Base-by-base conservation (phyloP, 2,329 filamentous ascomycete species). In the Aspergillus tamarii region DNA sequence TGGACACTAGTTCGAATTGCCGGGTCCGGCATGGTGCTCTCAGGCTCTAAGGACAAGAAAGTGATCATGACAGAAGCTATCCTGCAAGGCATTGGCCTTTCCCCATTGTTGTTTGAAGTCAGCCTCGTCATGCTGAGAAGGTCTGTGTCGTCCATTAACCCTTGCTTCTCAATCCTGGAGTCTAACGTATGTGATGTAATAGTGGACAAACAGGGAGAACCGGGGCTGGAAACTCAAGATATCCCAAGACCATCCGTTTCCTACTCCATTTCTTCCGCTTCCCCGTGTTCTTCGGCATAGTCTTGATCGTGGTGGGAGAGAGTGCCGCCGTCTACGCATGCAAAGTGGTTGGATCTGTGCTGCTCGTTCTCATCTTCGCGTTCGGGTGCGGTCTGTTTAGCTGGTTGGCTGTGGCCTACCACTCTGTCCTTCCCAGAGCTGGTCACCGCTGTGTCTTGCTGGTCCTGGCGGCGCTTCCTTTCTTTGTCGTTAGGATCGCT, bases 51-150 rank as follows among this genome's bases (percentile, higher is more conserved):
- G 5, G 45, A 48, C 54, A 48, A 69, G 39, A 58, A 66, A 16
- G 65, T 72, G 41, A 55, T 71, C n/a, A 69, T 68, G 32, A 65
- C 70, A 9, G 68, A 72, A 56, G 62, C 60, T 26, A 62, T 66
- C 23, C 45, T 74, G 60, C 70, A 70, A 66, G 68, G 66, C 21
- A 68, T 72, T 32, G 73, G 72, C 1, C 68, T 74, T n/a, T 74
- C 72, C 12, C 71, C 72, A 41, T 67, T 75, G 21, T 61, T 74
- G 21, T 73, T 75, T 41, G 72, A 75, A 62, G 66, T 74, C 39
- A 74, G 72, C 59, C 59, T 73, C 28, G 59, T 74, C 11, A 66
- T 74, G 57, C 28, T 75, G 46, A 61, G 68, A 65, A 70, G 70
- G 72, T 74, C 67, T 19, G 63, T 36, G 0, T 14, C 12, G 16